Evolutionary conservation across 495 filamentous ascomycete genomes (phyloP).

Genomic region (Hyaloscypha hepaticicola): DNA sequence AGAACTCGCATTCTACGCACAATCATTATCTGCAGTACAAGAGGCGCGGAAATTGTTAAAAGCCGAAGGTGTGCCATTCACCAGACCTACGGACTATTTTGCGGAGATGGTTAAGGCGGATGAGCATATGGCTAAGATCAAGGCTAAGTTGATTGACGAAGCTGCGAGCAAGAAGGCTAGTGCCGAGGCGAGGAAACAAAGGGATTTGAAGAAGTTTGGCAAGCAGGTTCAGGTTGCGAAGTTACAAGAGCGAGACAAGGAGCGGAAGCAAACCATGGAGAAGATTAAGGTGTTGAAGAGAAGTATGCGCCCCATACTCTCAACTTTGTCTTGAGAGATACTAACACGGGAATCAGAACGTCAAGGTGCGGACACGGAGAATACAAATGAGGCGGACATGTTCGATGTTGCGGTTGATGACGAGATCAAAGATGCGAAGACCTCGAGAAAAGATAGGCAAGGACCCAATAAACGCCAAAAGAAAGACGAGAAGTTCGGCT

Average conservation of each 20-base stretch:
- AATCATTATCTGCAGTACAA: slow-evolving; percentile 76
- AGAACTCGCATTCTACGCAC: slow-evolving; percentile 91
- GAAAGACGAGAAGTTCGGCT: slow-evolving; percentile 90
- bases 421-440: slow-evolving; percentile 48
- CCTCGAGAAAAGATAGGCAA: slow-evolving; percentile 43
- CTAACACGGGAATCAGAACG: slow-evolving; percentile 62
- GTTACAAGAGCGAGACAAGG: slow-evolving; percentile 86
- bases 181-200: slow-evolving; percentile 83
- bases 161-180: slow-evolving; percentile 90
- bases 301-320: slow-evolving; percentile 58
- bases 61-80: slow-evolving; percentile 80
- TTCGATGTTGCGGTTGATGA: slow-evolving; percentile 95
- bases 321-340: not conserved
- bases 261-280: slow-evolving; percentile 85
- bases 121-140: slow-evolving; percentile 96
- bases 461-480: slow-evolving; percentile 77
- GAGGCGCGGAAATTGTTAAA: slow-evolving; percentile 69
- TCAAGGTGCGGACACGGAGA: slow-evolving; percentile 60
- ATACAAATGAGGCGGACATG: slow-evolving; percentile 76
- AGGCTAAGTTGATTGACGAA: slow-evolving; percentile 88
- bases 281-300: slow-evolving; percentile 92
- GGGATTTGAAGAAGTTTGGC: slow-evolving; percentile 98
- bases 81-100: slow-evolving; percentile 90
- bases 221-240: slow-evolving; percentile 98
- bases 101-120: slow-evolving; percentile 98